Evolutionary conservation across 202 grass and related monocot species (phyloP), one percentile per base, ranked within the genome.

Genomic region (Zizania palustris): DNA sequence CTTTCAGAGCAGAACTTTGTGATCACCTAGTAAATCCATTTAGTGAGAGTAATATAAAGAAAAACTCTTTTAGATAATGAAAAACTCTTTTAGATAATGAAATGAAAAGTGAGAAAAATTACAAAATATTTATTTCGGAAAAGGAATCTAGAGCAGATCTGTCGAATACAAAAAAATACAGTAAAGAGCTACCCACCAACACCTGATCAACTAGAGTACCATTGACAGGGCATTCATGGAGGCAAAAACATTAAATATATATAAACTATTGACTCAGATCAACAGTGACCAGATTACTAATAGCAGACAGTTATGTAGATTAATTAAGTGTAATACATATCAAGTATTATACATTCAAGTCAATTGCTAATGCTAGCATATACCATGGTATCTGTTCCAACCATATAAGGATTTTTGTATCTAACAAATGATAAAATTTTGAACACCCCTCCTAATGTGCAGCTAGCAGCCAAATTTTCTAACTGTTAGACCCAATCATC

Each of bases 1-100:
- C 88, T 90, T 72, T 93, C 91, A 57, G 91, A 93, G 85, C 88
- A 93, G 67, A 88, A 93, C 64, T 93, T 93, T 57, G 91, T 93
- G 64, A 93, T 93, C 71, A 93, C 88, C 91, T 93, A 74, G 38
- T 20, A 90, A 75, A 66, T 82, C 45, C 37, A 85, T 74, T 69
- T 37, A 65, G 42, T 81, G 33, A 76, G 57, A 62, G 51, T 80
- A 71, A 51, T 78, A 80, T 42, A 18, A 16, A 70, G 9, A 58
- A 56, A 71, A 4, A 38, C 33, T 16, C 54, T 19, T 74, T 48
- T 45, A 45, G 22, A 67, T 43, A 63, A 44, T 3, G 62, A 54
- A 60, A 64, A 4, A 38, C 33, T 16, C 54, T 19, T 74, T 48
- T 45, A 45, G 22, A 67, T 43, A 63, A 44, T 3, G 62, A 54